Evolutionary conservation across 129 eudicot species (phyloP), one percentile per base, ranked within the genome.

Genomic region (Lonicera japonica): DNA sequence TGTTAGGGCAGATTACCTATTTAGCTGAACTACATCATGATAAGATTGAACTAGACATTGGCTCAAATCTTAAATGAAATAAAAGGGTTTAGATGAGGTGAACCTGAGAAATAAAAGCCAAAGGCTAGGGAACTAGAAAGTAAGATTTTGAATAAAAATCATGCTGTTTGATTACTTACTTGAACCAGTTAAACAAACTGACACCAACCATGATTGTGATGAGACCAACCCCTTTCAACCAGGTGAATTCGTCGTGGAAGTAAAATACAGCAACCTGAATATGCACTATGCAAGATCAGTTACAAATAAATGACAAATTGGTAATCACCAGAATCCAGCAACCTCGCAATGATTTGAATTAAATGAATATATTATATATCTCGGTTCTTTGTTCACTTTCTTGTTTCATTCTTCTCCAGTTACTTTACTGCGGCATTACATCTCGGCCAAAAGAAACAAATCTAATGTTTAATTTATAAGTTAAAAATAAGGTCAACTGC

Each of bases 251-350:
- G 64, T 92, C 98, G 69, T 92, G 95, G 75, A 92, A 92, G 81
- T 92, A 92, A 54, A 92, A 82, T 58, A 92, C 96, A 17, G 98
- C 98, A 51, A 88, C 98, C 98, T 92, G 87, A 73, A 74, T 8
- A 58, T 39, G 18, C 56, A 63, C 24, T 20, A 55, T 39, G 34
- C 0, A 59, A 56, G 12, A 43, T 7, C 8, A 68, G 59, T 48
- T 54, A 56, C 20, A 51, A 51, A 24, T 34, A 60, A 23, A 25
- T n/a, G 18, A 24, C 21, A 50, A 21, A 65, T 9, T 2, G 55
- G 19, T 50, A 15, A n/a, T 16, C 8, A 50, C 39, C 39, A 65
- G 34, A 16, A 61, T 21, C 38, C 66, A 65, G 34, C 21, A 61
- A 25, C 38, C 66, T 40, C n/a, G 13, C 16, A 43, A 43, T 43